phyloP scores from a whole-genome alignment of 371 early-diverging fungal genomes.

The Apophysomyces ossiformis region DNA sequence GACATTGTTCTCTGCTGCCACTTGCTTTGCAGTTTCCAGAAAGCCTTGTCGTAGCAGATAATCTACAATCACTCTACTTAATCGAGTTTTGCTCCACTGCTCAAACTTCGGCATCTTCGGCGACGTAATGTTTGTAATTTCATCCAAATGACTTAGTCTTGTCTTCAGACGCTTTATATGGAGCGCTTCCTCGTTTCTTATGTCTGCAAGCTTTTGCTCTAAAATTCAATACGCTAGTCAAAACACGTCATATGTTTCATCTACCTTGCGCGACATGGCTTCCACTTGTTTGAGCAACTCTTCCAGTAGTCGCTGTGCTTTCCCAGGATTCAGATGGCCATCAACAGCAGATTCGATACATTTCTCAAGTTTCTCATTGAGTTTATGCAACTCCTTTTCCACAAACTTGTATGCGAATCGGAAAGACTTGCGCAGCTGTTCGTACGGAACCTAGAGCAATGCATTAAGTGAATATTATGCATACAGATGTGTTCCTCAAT shows the following conservation, averaged over 20 bases:
- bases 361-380: slow-evolving; percentile 50
- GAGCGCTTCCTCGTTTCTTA: slow-evolving; percentile 73
- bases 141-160: slow-evolving; percentile 78
- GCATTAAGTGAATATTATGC: neutral
- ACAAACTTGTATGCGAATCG: slow-evolving; percentile 79
- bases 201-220: slow-evolving; percentile 68
- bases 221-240: neutral
- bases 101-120: slow-evolving; percentile 71
- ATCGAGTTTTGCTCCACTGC: slow-evolving; percentile 81
- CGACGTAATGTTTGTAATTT: slow-evolving; percentile 64
- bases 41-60: slow-evolving; percentile 90
- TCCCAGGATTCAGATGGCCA: slow-evolving; percentile 42
- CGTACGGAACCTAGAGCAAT: slow-evolving; percentile 79
- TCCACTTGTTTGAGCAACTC: slow-evolving; percentile 67
- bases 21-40: slow-evolving; percentile 70
- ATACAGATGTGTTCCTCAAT: slow-evolving; percentile 11
- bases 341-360: slow-evolving; percentile 36
- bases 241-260: neutral
- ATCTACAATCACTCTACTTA: slow-evolving; percentile 90
- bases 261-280: slow-evolving; percentile 76
- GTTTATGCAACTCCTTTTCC: slow-evolving; percentile 75
- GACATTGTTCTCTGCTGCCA: slow-evolving; percentile 67
- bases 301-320: slow-evolving; percentile 63
- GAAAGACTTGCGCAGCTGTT: slow-evolving; percentile 84
- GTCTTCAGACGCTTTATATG: slow-evolving; percentile 68